phyloP scores from a whole-genome alignment of 345 rosid genomes.

The Isatis tinctoria region DNA sequence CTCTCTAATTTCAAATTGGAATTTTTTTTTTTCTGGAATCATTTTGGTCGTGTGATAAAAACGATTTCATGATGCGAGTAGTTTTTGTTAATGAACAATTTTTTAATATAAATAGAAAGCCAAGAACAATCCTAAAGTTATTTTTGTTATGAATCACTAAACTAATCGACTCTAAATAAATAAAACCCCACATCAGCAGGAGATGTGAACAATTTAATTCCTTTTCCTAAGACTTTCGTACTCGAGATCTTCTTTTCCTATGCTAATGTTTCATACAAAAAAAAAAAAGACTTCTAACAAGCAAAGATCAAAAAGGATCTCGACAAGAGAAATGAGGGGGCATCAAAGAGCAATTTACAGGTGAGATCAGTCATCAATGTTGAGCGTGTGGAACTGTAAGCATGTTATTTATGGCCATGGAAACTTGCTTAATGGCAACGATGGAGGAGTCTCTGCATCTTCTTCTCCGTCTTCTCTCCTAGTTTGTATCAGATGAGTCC shows the following conservation, averaged over 20 bases:
- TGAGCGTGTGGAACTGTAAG: constrained; percentile 27
- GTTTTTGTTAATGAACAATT: neutral
- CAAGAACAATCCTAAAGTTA: neutral
- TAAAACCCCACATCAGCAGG: neutral
- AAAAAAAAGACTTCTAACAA: constrained; percentile 16
- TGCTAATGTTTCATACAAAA: constrained; percentile 20
- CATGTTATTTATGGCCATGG: constrained; percentile 33
- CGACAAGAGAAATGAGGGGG: constrained; percentile 19
- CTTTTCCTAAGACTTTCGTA: constrained; percentile 3
- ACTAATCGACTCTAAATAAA: neutral
- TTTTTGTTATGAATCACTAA: constrained; percentile 4
- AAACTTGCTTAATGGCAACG: constrained; percentile 27
- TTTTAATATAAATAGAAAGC: neutral
- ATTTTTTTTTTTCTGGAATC: neutral
- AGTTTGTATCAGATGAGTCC: constrained; percentile 66
- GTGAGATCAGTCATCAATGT: constrained; percentile 20
- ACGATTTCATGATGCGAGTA: too few species aligned
- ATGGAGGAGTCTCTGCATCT: constrained; percentile 7
- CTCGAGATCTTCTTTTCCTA: constrained; percentile 14
- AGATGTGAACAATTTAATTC: constrained; percentile 1
- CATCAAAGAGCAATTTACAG: constrained; percentile 28
- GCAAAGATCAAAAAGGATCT: constrained; percentile 27
- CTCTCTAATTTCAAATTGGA: neutral
- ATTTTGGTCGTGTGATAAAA: too few species aligned
- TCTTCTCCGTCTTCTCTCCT: constrained; percentile 40